Evolutionary conservation across 306 rosid species (phyloP).

Genomic region (Trifolium dubium): DNA sequence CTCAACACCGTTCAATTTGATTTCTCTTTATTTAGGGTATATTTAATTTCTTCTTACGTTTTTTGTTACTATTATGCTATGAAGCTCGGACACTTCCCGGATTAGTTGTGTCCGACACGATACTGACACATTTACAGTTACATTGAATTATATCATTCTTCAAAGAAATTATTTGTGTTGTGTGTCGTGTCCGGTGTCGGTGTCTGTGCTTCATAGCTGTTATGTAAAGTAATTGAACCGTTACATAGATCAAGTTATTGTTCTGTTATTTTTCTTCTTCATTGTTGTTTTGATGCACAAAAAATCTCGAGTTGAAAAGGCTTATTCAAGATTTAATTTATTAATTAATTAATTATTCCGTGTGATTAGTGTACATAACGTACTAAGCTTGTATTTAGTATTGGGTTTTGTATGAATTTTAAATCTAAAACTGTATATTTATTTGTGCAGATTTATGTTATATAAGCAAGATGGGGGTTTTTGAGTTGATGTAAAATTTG

Average conservation of each 20-base stretch:
- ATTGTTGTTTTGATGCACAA: neutral
- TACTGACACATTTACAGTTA: too few species aligned
- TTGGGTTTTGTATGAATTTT: neutral
- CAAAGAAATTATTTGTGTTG: too few species aligned
- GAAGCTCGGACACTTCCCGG: too few species aligned
- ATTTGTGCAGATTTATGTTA: slow-evolving; percentile 51
- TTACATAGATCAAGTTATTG: neutral
- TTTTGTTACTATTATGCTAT: neutral
- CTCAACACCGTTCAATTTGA: slow-evolving; percentile 22
- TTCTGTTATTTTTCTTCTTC: neutral
- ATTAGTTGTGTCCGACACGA: too few species aligned
- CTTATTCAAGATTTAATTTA: neutral
- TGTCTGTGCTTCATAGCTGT: neutral
- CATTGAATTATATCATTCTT: too few species aligned
- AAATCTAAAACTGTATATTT: neutral
- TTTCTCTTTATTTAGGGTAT: slow-evolving; percentile 17
- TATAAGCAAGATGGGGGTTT: slow-evolving; percentile 46
- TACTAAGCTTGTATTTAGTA: neutral
- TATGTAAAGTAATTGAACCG: neutral
- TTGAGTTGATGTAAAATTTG: slow-evolving; percentile 33
- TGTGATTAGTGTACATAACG: neutral
- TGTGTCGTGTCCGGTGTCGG: too few species aligned
- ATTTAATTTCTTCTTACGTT: slow-evolving; percentile 12
- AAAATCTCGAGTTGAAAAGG: neutral
- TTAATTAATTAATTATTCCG: neutral